These are phyloP conservation scores for Allomyces javanicus DNA, from an alignment of 192 early-diverging fungal species.

Conservation along the genomic window DNA sequence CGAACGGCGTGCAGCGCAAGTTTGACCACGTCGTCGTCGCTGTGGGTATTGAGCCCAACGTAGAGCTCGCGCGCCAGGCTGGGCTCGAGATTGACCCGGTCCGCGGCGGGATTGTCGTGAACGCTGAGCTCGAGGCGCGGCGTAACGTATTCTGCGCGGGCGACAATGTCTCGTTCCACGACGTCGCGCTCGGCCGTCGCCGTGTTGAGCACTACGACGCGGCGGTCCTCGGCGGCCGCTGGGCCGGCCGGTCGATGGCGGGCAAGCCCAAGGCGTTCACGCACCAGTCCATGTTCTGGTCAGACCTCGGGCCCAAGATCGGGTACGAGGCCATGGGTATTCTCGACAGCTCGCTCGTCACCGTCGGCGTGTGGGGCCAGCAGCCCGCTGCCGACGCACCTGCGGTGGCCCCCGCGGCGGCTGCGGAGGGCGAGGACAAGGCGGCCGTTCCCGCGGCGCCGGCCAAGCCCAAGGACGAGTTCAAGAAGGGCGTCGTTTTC, in stretches of 20 bases:
- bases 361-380: slow-evolving; percentile 41
- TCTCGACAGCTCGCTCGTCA: slow-evolving; percentile 29
- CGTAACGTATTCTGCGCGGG: slow-evolving; percentile 42
- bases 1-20: slow-evolving; percentile 15
- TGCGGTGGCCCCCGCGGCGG: slow-evolving; percentile 8
- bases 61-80: slow-evolving; percentile 29
- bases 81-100: slow-evolving; percentile 38
- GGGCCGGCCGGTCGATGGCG: slow-evolving; percentile 39
- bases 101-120: slow-evolving; percentile 36
- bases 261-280: slow-evolving; percentile 27
- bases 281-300: slow-evolving; percentile 47
- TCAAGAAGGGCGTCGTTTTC: slow-evolving; percentile 36
- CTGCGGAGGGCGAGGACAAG: slow-evolving; percentile 10
- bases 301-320: slow-evolving; percentile 34
- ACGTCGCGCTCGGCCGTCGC: slow-evolving; percentile 38
- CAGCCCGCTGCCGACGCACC: slow-evolving; percentile 14
- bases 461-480: slow-evolving; percentile 19
- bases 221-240: slow-evolving; percentile 34
- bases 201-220: slow-evolving; percentile 46
- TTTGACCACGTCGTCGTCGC: slow-evolving; percentile 43
- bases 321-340: slow-evolving; percentile 43
- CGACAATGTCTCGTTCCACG: slow-evolving; percentile 42
- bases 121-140: slow-evolving; percentile 42
- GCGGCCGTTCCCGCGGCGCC: slow-evolving; percentile 9
- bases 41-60: slow-evolving; percentile 37